Conservation (phyloP, 176 grass and related monocot genomes). For the Chrysopogon serrulatus region DNA sequence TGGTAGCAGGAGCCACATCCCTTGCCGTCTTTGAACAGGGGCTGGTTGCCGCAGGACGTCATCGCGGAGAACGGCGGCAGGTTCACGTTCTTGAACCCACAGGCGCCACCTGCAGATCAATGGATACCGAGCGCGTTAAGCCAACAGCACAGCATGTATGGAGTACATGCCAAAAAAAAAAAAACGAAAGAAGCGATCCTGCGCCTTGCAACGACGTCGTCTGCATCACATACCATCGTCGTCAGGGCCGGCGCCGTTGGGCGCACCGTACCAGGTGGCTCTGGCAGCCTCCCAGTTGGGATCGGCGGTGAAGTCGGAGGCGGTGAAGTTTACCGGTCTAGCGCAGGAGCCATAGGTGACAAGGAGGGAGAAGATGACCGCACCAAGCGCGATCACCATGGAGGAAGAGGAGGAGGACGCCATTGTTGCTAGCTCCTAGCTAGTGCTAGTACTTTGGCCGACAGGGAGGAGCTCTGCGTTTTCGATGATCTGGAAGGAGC, state of each 20-base stretch:
- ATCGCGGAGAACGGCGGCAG: too few species aligned
- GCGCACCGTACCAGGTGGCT: slow-evolving; percentile 75
- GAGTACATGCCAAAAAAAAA: not conserved
- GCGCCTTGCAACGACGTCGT: not conserved
- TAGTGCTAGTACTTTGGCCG: not conserved
- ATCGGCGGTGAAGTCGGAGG: slow-evolving; percentile 7
- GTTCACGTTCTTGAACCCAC: too few species aligned
- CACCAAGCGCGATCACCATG: not conserved
- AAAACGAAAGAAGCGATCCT: not conserved
- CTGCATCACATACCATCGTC: slow-evolving; percentile 30
- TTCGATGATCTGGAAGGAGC: not conserved
- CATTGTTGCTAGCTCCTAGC: slow-evolving; percentile 3
- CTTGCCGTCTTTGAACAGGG: slow-evolving; percentile 33
- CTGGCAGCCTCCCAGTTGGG: slow-evolving; percentile 29
- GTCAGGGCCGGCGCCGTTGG: slow-evolving; percentile 48
- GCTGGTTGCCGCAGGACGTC: too few species aligned
- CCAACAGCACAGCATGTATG: not conserved
- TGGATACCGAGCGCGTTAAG: not conserved
- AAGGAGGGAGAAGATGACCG: slow-evolving; percentile 15
- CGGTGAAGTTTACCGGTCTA: not conserved
- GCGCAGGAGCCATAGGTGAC: slow-evolving; percentile 4
- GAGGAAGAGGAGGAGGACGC: not conserved
- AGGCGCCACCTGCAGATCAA: not conserved
- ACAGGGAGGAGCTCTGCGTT: not conserved
- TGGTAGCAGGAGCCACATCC: slow-evolving; percentile 60